These are phyloP conservation scores for Phytophthora quininea DNA, from an alignment of 352 stramenopile species.

Conservation along the genomic window DNA sequence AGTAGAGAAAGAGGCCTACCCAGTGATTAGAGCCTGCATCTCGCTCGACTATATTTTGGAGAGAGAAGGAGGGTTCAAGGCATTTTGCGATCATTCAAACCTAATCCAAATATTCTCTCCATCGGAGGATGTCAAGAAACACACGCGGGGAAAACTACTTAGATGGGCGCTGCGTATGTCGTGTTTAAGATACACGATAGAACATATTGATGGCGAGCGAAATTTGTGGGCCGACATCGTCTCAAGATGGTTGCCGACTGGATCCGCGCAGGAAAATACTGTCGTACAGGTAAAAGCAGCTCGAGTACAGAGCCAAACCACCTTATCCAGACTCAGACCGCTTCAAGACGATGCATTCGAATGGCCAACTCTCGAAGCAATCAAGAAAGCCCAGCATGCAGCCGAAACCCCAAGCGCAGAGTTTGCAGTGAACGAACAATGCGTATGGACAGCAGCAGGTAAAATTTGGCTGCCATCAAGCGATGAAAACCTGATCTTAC, in stretches of 20 bases:
- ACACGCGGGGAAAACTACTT: slow-evolving; percentile 26
- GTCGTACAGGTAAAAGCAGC: not conserved
- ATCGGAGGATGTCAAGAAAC: slow-evolving; percentile 20
- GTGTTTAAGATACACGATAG: slow-evolving; percentile 18
- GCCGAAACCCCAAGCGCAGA: not conserved
- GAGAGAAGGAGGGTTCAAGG: slow-evolving; percentile 1
- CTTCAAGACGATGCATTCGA: not conserved
- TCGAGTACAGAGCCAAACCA: not conserved
- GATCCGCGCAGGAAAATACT: no score
- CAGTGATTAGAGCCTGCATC: slow-evolving; percentile 12
- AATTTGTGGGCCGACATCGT: slow-evolving; percentile 34
- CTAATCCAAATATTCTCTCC: slow-evolving; percentile 25
- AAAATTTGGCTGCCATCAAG: not conserved
- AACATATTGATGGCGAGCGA: slow-evolving; percentile 22
- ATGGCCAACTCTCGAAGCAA: not conserved
- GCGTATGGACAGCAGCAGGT: not conserved
- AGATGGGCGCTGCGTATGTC: slow-evolving; percentile 16
- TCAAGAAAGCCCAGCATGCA: not conserved
- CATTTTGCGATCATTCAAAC: slow-evolving; percentile 32
- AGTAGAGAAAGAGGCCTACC: slow-evolving; percentile 24
- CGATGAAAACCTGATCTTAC: not conserved
- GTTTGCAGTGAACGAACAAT: not conserved
- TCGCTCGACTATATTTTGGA: slow-evolving; percentile 19
- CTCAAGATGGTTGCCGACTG: slow-evolving; percentile 13
- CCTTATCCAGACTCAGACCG: not conserved